Conservation (phyloP, 352 stramenopile genomes). For the Globisporangium viniferum region DNA sequence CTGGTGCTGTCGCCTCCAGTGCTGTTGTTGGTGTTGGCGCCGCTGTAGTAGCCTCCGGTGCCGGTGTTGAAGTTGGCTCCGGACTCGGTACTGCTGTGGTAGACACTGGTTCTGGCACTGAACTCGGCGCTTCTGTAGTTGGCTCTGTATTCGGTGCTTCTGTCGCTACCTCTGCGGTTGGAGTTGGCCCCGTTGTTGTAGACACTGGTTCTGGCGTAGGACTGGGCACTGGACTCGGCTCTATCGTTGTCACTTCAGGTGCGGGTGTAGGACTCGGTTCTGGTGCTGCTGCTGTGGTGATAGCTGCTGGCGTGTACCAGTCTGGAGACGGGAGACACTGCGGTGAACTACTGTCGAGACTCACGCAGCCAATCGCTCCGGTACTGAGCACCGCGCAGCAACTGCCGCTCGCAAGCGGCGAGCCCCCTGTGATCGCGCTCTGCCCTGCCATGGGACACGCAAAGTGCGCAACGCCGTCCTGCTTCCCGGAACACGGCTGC, state of each 20-base stretch:
- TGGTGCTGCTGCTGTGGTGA: background rate
- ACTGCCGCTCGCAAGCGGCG: conserved; percentile 26
- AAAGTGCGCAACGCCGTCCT: conserved; percentile 11
- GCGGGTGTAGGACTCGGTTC: background rate
- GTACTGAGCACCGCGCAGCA: conserved; percentile 39
- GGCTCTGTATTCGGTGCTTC: background rate
- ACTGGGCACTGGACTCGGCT: background rate
- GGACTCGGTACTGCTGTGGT: background rate
- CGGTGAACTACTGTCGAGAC: conserved; percentile 10
- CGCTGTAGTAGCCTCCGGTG: no score
- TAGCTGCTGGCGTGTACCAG: conserved; percentile 13
- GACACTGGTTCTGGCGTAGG: background rate
- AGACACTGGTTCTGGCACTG: background rate
- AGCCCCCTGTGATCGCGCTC: conserved; percentile 5
- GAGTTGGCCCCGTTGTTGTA: background rate
- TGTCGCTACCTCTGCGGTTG: background rate
- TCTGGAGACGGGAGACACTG: conserved; percentile 28
- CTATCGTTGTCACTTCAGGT: background rate
- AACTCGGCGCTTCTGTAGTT: no score
- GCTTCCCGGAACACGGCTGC: conserved; percentile 27
- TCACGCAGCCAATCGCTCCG: conserved; percentile 34
- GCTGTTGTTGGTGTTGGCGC: background rate
- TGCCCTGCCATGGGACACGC: conserved; percentile 32
- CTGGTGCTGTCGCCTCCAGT: no score
- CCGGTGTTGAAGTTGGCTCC: no score